Evolutionary conservation across 495 filamentous ascomycete species (phyloP), one percentile per base, ranked within the genome.

Genomic region (Aspergillus mulundensis): DNA sequence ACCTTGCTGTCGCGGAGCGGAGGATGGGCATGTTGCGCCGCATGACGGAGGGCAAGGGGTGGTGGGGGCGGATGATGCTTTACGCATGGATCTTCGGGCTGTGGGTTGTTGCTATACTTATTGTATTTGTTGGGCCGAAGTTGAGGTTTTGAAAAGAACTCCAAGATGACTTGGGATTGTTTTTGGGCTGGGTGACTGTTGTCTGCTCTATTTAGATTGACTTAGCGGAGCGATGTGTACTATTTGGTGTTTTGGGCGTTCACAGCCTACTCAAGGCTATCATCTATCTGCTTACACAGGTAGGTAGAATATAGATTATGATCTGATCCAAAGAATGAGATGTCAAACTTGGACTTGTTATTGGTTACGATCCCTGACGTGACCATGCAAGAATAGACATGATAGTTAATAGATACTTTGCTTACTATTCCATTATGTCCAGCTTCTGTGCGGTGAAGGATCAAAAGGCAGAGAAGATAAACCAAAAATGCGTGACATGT

Each of bases 41-140:
- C 21, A 86, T 93, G 82, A 89, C 83, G 19, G 91, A 95, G 75
- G 91, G 90, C 10, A 83, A 85, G 66, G 91, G 91, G 1, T 93
- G 86, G 87, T 91, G 82, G 87, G 91, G 88, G 16, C 66, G 91
- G 50, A 82, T 96, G 76, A 76, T 89, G 78, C 75, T 96, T 48
- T 95, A 95, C 79, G 85, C 76, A 14, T 86, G 86, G 78, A 91
- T 96, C 45, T 86, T 84, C 50, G 90, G 83, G 49, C 59, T 96
- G 61, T 90, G 88, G 83, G 64, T 94, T 15, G 68, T 87, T 38
- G 81, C 89, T 2, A 69, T 95, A 15, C 57, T 90, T 66, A 68
- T 96, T 56, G 90, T 95, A 1, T 89, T 85, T 73, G 78, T 93
- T 54, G 70, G 87, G 62, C 91, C 91, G 11, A 96, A 95, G 79